Conservation (phyloP, 257 asterid genomes). For the Solanum tacnaense region DNA sequence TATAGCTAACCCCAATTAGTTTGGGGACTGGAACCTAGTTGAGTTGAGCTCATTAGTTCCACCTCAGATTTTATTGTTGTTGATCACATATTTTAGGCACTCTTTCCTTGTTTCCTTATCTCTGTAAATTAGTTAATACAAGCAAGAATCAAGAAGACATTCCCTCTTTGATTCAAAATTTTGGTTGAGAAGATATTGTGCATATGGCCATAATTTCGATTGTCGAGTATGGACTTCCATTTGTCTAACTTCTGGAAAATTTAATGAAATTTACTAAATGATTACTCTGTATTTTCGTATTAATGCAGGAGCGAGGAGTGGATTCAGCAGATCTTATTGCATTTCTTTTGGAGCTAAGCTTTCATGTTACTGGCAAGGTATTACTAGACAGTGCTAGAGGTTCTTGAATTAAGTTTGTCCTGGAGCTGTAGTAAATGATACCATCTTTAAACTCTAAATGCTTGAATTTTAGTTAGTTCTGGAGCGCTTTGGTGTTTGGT, state of each 20-base stretch:
- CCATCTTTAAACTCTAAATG: background rate
- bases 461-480: background rate
- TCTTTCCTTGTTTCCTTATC: background rate
- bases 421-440: background rate
- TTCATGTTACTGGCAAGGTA: constrained; percentile 96
- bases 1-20: background rate
- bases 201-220: background rate
- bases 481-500: background rate
- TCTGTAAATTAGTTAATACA: background rate
- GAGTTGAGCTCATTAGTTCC: background rate
- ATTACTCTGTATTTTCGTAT: background rate
- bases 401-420: background rate
- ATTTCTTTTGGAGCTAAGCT: constrained; percentile 90
- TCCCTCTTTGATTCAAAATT: background rate
- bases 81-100: background rate
- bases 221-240: background rate
- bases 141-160: background rate
- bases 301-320: constrained; percentile 78
- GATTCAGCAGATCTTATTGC: constrained; percentile 93
- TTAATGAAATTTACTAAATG: background rate
- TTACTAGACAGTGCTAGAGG: background rate
- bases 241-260: background rate
- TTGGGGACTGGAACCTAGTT: background rate
- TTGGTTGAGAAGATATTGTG: background rate
- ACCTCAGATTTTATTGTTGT: background rate